These are phyloP conservation scores for Leccinum fallax DNA, from an alignment of 1,284 basidiomycete genomes.

Conservation along the genomic window DNA sequence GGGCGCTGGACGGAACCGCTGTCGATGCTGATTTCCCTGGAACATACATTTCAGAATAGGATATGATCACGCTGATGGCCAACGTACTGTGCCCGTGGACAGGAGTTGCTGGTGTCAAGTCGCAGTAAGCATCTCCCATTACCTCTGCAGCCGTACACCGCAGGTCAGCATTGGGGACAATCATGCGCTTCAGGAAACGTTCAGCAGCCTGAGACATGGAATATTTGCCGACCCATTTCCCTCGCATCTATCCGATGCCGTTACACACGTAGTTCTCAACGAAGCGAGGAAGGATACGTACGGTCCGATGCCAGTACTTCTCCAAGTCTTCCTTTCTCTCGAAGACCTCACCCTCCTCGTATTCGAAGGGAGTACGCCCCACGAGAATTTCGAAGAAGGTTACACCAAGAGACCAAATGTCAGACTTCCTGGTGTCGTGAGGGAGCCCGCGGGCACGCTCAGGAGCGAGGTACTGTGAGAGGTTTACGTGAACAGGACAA, in stretches of 20 bases:
- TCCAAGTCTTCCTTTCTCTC: conserved; percentile 80
- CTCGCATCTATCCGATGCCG: conserved; percentile 52
- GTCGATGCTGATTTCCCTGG: conserved; percentile 31
- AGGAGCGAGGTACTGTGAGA: conserved; percentile 77
- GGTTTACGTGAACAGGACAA: conserved; percentile 1
- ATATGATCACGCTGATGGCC: background rate
- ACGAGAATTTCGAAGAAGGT: conserved; percentile 92
- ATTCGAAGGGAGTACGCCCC: conserved; percentile 90
- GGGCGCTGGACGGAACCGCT: conserved; percentile 6
- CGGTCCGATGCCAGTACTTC: conserved; percentile 82
- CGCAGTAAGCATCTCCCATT: conserved; percentile 72
- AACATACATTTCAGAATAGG: conserved; percentile 1
- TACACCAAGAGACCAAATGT: conserved; percentile 91
- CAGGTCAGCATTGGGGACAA: conserved; percentile 72
- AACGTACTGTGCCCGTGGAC: conserved; percentile 29
- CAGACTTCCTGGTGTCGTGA: conserved; percentile 91
- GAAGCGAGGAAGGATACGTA: conserved; percentile 34
- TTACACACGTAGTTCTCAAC: conserved; percentile 3
- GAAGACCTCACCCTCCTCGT: conserved; percentile 78
- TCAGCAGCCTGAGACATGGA: conserved; percentile 69
- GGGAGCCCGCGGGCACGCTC: conserved; percentile 82
- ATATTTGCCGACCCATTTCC: conserved; percentile 85
- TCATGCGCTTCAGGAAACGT: conserved; percentile 72
- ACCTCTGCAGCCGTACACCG: conserved; percentile 68
- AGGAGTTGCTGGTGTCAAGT: conserved; percentile 17